These are phyloP conservation scores for Biscogniauxia mediterranea DNA, from an alignment of 2,329 filamentous ascomycete species.

Conservation along the genomic window DNA sequence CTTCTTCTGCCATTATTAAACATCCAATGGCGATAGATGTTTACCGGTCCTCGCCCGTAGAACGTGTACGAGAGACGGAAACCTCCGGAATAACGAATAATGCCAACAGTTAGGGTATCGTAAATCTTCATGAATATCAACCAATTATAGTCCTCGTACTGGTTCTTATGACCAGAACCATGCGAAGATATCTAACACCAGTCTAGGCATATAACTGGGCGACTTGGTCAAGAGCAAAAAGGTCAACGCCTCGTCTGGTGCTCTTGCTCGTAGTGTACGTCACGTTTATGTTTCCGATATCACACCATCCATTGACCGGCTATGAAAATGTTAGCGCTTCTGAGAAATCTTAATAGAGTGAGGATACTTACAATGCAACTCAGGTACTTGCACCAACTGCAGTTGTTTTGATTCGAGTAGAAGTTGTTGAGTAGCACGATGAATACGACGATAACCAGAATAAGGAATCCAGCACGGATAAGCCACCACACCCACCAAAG, in stretches of 20 bases:
- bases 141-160: neutral
- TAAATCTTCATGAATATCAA: neutral
- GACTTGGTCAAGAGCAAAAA: constrained; percentile 20
- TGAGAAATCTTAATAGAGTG: constrained; percentile 3
- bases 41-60: neutral
- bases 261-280: constrained; percentile 14
- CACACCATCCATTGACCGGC: constrained; percentile 34
- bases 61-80: neutral
- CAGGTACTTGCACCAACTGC: constrained; percentile 92
- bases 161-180: neutral
- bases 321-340: constrained; percentile 14
- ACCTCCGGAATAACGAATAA: neutral
- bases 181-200: neutral
- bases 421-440: constrained; percentile 89
- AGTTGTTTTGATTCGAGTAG: constrained; percentile 73
- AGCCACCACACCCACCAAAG: constrained; percentile 99
- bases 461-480: constrained; percentile 72
- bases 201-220: constrained; percentile 11
- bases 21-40: neutral
- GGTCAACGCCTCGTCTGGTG: constrained; percentile 16
- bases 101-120: neutral
- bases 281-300: constrained; percentile 29
- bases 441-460: constrained; percentile 81
- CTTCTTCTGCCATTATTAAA: neutral
- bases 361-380: constrained; percentile 77